phyloP scores from a whole-genome alignment of 2,329 filamentous ascomycete species.

The Cercospora zeina region DNA sequence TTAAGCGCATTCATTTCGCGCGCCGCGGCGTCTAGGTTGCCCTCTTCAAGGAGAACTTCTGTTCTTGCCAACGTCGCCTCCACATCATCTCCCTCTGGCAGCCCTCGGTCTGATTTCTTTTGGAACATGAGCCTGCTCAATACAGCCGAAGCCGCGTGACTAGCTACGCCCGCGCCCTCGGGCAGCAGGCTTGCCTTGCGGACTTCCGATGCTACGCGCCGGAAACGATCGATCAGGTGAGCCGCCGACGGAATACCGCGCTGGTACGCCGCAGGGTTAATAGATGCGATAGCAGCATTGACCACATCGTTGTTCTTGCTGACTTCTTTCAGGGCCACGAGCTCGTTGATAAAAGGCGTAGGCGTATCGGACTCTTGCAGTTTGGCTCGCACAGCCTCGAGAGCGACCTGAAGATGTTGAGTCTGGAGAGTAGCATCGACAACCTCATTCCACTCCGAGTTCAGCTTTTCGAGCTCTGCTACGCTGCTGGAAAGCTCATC shows the following conservation, averaged over 20 bases:
- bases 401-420: constrained; percentile 92
- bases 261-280: constrained; percentile 92
- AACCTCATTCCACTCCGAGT: constrained; percentile 84
- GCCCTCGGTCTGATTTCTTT: constrained; percentile 64
- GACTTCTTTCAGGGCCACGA: constrained; percentile 92
- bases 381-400: constrained; percentile 85
- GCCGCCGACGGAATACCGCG: constrained; percentile 79
- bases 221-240: constrained; percentile 92
- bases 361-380: constrained; percentile 74
- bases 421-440: constrained; percentile 89
- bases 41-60: constrained; percentile 88
- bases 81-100: constrained; percentile 82
- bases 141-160: constrained; percentile 84
- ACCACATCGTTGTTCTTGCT: constrained; percentile 75
- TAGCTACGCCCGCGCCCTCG: constrained; percentile 90
- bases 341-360: constrained; percentile 80
- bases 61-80: constrained; percentile 90
- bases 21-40: constrained; percentile 84
- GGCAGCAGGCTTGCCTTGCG: constrained; percentile 91
- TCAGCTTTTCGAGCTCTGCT: constrained; percentile 80
- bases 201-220: constrained; percentile 86
- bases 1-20: constrained; percentile 91
- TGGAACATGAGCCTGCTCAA: constrained; percentile 95
- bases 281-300: constrained; percentile 90
- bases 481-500: constrained; percentile 76